A percentile compares a stretch with the other conserved stretches of the same genome.
Conservation (phyloP, 495 filamentous ascomycete species). For the Aspergillus kassunensis region DNA sequence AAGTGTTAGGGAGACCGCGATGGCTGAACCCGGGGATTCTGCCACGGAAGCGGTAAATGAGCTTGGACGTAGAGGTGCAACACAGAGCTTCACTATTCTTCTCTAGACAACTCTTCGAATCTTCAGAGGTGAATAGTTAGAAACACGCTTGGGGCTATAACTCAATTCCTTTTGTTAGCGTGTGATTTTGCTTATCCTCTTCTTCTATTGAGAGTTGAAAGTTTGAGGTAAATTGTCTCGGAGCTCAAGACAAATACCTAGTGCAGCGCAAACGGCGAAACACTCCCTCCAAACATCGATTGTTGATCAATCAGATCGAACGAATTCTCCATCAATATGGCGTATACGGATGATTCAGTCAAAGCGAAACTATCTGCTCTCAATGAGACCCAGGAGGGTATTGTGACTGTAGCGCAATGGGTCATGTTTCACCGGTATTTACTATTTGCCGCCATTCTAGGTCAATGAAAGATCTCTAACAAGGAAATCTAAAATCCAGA, state of each 20-base stretch:
- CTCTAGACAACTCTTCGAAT: background rate
- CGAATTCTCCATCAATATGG: constrained; percentile 50
- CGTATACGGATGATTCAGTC: constrained; percentile 91
- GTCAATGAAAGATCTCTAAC: constrained; percentile 22
- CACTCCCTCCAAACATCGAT: background rate
- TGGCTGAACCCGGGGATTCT: constrained; percentile 25
- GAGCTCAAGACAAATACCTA: background rate
- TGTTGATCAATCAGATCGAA: background rate
- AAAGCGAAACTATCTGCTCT: constrained; percentile 89
- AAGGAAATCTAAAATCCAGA: constrained; percentile 39
- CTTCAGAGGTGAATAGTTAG: background rate
- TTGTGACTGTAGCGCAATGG: constrained; percentile 95
- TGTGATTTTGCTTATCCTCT: background rate
- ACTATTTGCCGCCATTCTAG: background rate
- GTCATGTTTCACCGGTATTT: constrained; percentile 96
- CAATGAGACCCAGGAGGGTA: constrained; percentile 94
- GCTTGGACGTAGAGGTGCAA: constrained; percentile 12
- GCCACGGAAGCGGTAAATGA: constrained; percentile 33
- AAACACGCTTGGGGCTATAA: background rate
- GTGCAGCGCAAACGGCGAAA: background rate
- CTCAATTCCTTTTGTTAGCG: background rate
- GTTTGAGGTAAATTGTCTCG: background rate
- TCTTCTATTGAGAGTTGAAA: background rate
- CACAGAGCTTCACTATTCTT: constrained; percentile 9
- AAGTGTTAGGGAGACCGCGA: constrained; percentile 24